Evolutionary conservation across 257 asterid genomes (phyloP), one percentile per base, ranked within the genome.

Genomic region (Ocimum tenuiflorum): DNA sequence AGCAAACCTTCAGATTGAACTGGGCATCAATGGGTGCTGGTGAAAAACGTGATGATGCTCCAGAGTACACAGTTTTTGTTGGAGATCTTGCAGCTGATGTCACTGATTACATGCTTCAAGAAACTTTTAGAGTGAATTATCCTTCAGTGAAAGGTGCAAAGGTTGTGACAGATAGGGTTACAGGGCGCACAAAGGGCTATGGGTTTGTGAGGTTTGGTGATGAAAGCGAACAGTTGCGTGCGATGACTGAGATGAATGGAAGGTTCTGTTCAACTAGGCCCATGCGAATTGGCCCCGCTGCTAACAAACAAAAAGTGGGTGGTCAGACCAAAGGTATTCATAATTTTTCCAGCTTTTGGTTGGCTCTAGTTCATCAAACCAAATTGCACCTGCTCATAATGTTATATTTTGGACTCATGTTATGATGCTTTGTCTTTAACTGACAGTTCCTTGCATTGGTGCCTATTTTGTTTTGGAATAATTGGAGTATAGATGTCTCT

Each of bases 1-100:
- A 91, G 77, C 96, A 88, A 64, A 50, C 80, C 23, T 91, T 86
- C 78, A 80, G 95, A 63, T 41, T 91, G 78, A 91, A 91, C 79
- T 91, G 98, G 98, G 98, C 98, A 62, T 91, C 98, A 67, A 84
- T 80, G 80, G 96, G 98, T 52, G 81, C 92, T 33, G 95, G 95
- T 39, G 96, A 87, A 73, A 91, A 89, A 78, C 95, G 95, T 6
- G 98, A 86, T 64, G 87, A 82, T 77, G 65, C 86, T 49, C 82
- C 90, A 3, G 98, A 91, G 18, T 74, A 83, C 81, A 88, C 98
- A 13, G 74, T 91, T 42, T 91, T 91, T 68, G 96, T 91, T 65
- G 98, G 98, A 36, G 98, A 91, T 69, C 81, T 91, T 83, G 98
- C 98, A 1, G 85, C 95, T 66, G 98, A 91, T 78, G 96, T 91